Base-by-base conservation (phyloP, 2,329 filamentous ascomycete genomes). In the Arthroderma sp. region DNA sequence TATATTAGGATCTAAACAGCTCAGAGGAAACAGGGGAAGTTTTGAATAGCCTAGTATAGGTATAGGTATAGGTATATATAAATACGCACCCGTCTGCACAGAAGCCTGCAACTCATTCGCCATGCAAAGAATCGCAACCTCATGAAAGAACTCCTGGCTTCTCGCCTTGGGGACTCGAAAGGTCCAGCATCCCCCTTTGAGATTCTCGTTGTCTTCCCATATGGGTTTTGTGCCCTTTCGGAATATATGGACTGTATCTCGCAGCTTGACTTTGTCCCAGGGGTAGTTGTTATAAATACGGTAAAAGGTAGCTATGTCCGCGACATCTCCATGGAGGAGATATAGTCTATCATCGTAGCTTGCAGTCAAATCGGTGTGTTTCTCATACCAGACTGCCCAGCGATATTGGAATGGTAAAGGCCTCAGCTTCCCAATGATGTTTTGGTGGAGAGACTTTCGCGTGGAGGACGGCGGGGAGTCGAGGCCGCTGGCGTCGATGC, bases 201-300 rank as follows among this genome's bases (percentile, higher is more conserved):
- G 71, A 65, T 95, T 95, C 56, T 91, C 80, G 36, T 84, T 77
- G 61, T 96, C 89, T 66, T 87, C 83, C 83, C 83, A 87, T 53
- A 86, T 69, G 46, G 83, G 83, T 50, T 75, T 75, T 63, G 85
- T 85, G 32, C 83, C 83, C 50, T 77, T 72, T 63, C 86, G 86
- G 71, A 87, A 87, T 52, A 88, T 73, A 61, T 87, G 85, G 52
- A 87, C 75, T 38, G 78, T 82, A 65, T 87, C 82, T 56, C 81
- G 78, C 70, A 83, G 78, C 63, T 81, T 81, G 63, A 88, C 79
- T 61, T 80, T 75, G 47, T 81, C 75, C 56, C 85, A 80, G 10
- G 83, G 83, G 34, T 81, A 84, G 64, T 87, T 86, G 67, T 88
- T 87, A 68, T 80, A 78, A 66, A 86, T 83, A 49, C 81, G 76